Percentiles rank a stretch among this genome's conserved stretches.
phyloP scores from a whole-genome alignment of 441 rosid species.

The Brassica hybrid region DNA sequence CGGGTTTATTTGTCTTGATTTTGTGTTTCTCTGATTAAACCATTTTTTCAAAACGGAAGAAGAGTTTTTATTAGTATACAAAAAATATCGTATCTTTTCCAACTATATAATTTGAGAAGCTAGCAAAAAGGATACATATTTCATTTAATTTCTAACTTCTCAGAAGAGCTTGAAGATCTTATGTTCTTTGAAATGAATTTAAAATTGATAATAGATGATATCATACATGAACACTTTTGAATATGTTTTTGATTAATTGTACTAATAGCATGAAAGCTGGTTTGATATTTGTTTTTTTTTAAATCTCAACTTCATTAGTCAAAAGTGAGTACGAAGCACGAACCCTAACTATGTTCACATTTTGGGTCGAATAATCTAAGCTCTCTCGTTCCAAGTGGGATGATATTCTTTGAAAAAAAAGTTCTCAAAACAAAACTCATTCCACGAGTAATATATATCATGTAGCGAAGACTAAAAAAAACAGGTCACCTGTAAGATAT shows the following conservation, averaged over 20 bases:
- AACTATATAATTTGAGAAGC: background rate
- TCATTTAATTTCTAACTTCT: background rate
- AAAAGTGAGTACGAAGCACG: slow-evolving; percentile 29
- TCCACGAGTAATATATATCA: slow-evolving; percentile 5
- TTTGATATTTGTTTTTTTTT: background rate
- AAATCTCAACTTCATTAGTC: slow-evolving; percentile 9
- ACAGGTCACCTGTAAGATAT: slow-evolving; percentile 16
- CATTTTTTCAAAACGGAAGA: background rate
- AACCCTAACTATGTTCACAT: slow-evolving; percentile 29
- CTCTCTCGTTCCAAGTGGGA: slow-evolving; percentile 27
- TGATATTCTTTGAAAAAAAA: background rate
- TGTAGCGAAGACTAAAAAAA: slow-evolving; percentile 1
- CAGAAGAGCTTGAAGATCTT: background rate
- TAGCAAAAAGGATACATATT: background rate
- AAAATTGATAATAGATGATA: background rate
- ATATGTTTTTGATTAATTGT: background rate
- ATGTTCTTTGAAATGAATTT: background rate
- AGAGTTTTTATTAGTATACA: background rate
- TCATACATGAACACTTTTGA: background rate
- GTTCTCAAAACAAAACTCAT: slow-evolving; percentile 2
- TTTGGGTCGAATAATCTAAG: background rate
- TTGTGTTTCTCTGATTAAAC: slow-evolving; percentile 15
- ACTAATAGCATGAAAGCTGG: background rate
- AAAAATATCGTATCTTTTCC: background rate
- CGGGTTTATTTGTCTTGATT: slow-evolving; percentile 20